phyloP scores from a whole-genome alignment of 441 rosid species.

The Arabidopsis hybrid region DNA sequence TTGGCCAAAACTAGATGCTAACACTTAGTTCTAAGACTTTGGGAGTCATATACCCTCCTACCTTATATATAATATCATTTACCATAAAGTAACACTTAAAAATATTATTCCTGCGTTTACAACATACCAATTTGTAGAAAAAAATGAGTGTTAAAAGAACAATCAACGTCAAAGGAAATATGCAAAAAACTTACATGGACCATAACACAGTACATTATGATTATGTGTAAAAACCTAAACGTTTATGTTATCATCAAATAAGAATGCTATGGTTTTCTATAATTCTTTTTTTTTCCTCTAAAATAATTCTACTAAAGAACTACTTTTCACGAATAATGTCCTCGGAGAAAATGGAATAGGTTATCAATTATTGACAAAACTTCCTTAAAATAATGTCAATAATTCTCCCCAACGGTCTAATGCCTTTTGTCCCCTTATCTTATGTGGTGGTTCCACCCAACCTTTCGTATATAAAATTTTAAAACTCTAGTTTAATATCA shows the following conservation, averaged over 20 bases:
- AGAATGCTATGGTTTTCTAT: neutral
- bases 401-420: conserved; percentile 39
- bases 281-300: no score
- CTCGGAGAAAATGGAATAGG: neutral
- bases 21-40: neutral
- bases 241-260: neutral
- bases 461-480: neutral
- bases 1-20: neutral
- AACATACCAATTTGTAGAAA: neutral
- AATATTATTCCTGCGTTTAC: neutral
- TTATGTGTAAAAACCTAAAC: neutral
- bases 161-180: neutral
- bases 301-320: neutral
- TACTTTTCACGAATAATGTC: neutral
- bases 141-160: neutral
- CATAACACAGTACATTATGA: neutral
- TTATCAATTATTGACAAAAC: conserved; percentile 29
- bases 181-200: neutral
- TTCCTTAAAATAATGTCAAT: conserved; percentile 29
- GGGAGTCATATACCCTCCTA: no score
- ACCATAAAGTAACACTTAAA: neutral
- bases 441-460: conserved; percentile 38
- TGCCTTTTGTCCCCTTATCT: conserved; percentile 43
- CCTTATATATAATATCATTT: neutral
- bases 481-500: neutral